phyloP scores from a whole-genome alignment of 371 early-diverging fungal genomes.

The Funneliformis caledonium region DNA sequence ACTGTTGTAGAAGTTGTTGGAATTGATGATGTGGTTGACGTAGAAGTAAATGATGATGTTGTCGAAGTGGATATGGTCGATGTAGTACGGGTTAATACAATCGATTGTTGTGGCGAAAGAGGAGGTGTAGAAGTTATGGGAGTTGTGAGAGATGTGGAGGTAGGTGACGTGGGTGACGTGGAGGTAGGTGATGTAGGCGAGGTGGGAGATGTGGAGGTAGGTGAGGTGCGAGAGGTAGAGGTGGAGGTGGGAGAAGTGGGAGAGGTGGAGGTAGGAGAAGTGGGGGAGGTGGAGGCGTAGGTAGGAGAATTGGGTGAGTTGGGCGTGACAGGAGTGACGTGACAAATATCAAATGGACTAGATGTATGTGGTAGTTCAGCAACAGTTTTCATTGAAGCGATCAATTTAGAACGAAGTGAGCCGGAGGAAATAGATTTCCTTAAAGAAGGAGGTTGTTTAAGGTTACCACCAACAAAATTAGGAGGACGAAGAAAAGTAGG shows the following conservation, averaged over 20 bases:
- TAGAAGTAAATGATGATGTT: not conserved
- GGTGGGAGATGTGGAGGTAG: not conserved
- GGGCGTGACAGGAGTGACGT: not conserved
- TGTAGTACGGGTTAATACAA: not conserved
- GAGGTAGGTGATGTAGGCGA: not conserved
- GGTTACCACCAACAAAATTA: not conserved
- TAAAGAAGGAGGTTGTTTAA: not conserved
- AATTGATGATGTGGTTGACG: not conserved
- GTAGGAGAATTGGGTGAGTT: not conserved
- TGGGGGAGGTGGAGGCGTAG: too few relatives aligned
- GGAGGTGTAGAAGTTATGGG: not conserved
- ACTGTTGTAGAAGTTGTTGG: not conserved
- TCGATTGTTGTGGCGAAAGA: not conserved
- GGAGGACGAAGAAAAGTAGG: constrained; percentile 7
- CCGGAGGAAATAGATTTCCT: constrained; percentile 33
- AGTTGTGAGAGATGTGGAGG: not conserved
- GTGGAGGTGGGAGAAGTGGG: not conserved
- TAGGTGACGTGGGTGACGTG: not conserved
- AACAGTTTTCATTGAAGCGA: not conserved
- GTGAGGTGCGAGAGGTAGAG: not conserved
- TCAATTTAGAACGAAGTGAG: constrained; percentile 30
- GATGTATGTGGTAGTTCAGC: not conserved
- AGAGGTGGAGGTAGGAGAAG: too few relatives aligned
- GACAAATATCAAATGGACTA: not conserved
- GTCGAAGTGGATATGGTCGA: not conserved